Conservation (phyloP, 2,329 filamentous ascomycete genomes). For the Leptosphaerulina australis region DNA sequence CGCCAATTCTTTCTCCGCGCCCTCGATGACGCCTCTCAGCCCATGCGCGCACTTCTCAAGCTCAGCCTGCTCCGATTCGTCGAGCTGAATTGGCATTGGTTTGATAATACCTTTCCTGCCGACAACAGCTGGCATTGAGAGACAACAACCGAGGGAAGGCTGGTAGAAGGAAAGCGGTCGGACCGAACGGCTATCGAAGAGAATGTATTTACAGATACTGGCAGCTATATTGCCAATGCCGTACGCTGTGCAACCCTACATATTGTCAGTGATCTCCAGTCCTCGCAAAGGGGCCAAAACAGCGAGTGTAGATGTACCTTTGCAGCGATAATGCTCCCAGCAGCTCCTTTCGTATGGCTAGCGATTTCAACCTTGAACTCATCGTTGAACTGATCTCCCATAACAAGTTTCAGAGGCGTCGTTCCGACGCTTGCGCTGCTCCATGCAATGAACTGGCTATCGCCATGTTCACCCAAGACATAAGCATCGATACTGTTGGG, state of each 20-base stretch:
- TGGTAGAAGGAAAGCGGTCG: constrained; percentile 59
- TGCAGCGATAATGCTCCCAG: constrained; percentile 55
- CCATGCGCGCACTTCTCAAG: constrained; percentile 46
- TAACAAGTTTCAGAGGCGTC: constrained; percentile 47
- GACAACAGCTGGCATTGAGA: constrained; percentile 58
- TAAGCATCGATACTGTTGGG: constrained; percentile 52
- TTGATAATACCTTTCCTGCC: constrained; percentile 56
- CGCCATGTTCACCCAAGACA: constrained; percentile 58
- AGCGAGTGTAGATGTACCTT: constrained; percentile 37
- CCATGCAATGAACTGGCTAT: constrained; percentile 57
- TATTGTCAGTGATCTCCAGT: background rate
- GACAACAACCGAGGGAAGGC: constrained; percentile 55
- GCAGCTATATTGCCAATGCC: constrained; percentile 58
- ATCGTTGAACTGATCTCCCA: constrained; percentile 31
- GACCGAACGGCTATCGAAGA: constrained; percentile 56
- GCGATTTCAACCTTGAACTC: constrained; percentile 48
- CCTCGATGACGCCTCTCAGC: constrained; percentile 46
- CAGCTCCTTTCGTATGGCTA: constrained; percentile 55
- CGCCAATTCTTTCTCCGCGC: constrained; percentile 45
- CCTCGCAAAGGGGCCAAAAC: background rate
- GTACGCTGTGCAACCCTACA: constrained; percentile 55
- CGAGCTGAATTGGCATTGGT: constrained; percentile 45
- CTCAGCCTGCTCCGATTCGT: constrained; percentile 42
- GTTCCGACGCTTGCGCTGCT: constrained; percentile 53
- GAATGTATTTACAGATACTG: constrained; percentile 58